phyloP scores from a whole-genome alignment of 2,329 filamentous ascomycete species.

The Torrubiellomyces zombiae region DNA sequence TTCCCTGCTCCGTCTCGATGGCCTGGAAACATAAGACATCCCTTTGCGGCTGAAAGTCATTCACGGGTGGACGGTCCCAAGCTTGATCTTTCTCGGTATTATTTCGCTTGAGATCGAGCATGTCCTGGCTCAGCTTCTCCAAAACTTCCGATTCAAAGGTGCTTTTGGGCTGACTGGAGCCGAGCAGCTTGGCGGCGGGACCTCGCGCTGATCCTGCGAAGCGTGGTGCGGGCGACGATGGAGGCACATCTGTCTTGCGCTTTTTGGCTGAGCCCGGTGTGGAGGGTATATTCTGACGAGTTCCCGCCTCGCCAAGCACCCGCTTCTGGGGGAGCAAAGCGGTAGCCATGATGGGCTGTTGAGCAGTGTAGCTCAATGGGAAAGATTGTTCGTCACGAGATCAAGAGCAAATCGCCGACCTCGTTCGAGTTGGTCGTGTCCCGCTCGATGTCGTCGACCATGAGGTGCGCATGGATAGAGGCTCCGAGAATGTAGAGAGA shows the following conservation, averaged over 20 bases:
- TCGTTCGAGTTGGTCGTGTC: slow-evolving; percentile 1
- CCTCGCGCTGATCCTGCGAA: slow-evolving; percentile 48
- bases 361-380: not conserved
- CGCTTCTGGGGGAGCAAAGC: slow-evolving; percentile 51
- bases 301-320: slow-evolving; percentile 51
- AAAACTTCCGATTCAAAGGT: slow-evolving; percentile 86
- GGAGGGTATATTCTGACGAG: slow-evolving; percentile 42
- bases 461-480: too few species aligned
- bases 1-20: slow-evolving; percentile 88
- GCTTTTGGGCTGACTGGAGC: slow-evolving; percentile 71
- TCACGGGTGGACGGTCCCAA: slow-evolving; percentile 53
- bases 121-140: slow-evolving; percentile 91
- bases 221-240: slow-evolving; percentile 37
- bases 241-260: slow-evolving; percentile 54
- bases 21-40: slow-evolving; percentile 81
- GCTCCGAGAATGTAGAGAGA: too few species aligned
- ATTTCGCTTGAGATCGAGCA: slow-evolving; percentile 65
- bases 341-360: slow-evolving; percentile 25
- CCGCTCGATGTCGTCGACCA: too few species aligned
- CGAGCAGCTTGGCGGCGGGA: slow-evolving; percentile 40
- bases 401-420: too few species aligned
- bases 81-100: slow-evolving; percentile 88
- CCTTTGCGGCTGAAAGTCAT: slow-evolving; percentile 34
- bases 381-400: too few species aligned
- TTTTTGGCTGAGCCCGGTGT: slow-evolving; percentile 55